phyloP scores from a whole-genome alignment of 164 flowering plant genomes.

The Piper betle region DNA sequence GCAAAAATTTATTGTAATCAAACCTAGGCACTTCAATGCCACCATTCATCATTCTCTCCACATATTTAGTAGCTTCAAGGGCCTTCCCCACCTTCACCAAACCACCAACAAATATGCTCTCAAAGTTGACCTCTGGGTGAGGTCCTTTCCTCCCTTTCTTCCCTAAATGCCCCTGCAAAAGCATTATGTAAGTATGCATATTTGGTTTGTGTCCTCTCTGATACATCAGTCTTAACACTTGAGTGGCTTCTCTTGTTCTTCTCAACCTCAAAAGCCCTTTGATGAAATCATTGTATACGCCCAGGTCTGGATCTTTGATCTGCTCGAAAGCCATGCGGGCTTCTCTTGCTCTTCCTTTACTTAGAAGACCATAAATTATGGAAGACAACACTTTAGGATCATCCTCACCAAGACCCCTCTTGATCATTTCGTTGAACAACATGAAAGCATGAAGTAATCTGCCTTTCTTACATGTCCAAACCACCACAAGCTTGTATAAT shows the following conservation, averaged over 20 bases:
- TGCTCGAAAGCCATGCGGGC: conserved; percentile 40
- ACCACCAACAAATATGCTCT: conserved; percentile 85
- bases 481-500: conserved; percentile 49
- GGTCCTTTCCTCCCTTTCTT: conserved; percentile 77
- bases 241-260: conserved; percentile 66
- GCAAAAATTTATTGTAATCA: conserved; percentile 76
- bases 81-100: conserved; percentile 67
- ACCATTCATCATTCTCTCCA: conserved; percentile 53
- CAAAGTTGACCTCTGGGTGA: conserved; percentile 66
- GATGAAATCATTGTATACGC: conserved; percentile 64
- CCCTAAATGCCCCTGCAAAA: conserved; percentile 89
- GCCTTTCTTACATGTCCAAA: conserved; percentile 65
- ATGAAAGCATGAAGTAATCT: conserved; percentile 32
- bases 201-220: conserved; percentile 70
- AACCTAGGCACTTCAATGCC: conserved; percentile 75
- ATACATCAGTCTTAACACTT: conserved; percentile 83
- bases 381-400: conserved; percentile 29
- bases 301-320: conserved; percentile 43
- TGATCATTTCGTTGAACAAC: conserved; percentile 59
- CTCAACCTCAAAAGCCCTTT: conserved; percentile 60
- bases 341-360: conserved; percentile 42
- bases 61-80: conserved; percentile 70
- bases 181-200: conserved; percentile 89
- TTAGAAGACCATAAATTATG: conserved; percentile 50
- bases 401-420: conserved; percentile 50